phyloP scores from a whole-genome alignment of 768 basidiomycete genomes.

The Lactarius quietus region DNA sequence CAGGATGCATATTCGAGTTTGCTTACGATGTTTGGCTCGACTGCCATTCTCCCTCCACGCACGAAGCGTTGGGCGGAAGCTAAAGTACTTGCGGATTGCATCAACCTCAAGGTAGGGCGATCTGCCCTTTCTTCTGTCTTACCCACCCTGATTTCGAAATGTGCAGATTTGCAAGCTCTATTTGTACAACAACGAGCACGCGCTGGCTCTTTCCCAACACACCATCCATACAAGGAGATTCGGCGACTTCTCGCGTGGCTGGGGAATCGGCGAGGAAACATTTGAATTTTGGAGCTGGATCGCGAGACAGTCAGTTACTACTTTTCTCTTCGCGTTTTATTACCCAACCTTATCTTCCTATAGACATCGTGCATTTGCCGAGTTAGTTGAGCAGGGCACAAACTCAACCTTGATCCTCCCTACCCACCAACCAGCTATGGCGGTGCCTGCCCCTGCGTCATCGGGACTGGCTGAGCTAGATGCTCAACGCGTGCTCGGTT shows the following conservation, averaged over 20 bases:
- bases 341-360: neutral
- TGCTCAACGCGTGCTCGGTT: constrained; percentile 55
- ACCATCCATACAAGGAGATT: constrained; percentile 83
- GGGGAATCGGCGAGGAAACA: constrained; percentile 96
- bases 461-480: constrained; percentile 50
- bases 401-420: constrained; percentile 62
- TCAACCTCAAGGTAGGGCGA: constrained; percentile 73
- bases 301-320: constrained; percentile 70
- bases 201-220: constrained; percentile 77
- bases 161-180: constrained; percentile 82
- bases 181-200: constrained; percentile 85
- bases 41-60: constrained; percentile 79
- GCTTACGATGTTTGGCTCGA: constrained; percentile 85
- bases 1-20: constrained; percentile 88
- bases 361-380: constrained; percentile 87
- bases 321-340: neutral
- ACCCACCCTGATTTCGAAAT: neutral
- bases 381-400: constrained; percentile 82
- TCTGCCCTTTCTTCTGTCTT: neutral
- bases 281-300: constrained; percentile 99
- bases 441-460: constrained; percentile 30
- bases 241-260: constrained; percentile 79
- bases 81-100: constrained; percentile 92
- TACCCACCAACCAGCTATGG: constrained; percentile 44
- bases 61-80: constrained; percentile 99